Base-by-base conservation (phyloP, 106 monocot genomes). In the Posidonia australis region DNA sequence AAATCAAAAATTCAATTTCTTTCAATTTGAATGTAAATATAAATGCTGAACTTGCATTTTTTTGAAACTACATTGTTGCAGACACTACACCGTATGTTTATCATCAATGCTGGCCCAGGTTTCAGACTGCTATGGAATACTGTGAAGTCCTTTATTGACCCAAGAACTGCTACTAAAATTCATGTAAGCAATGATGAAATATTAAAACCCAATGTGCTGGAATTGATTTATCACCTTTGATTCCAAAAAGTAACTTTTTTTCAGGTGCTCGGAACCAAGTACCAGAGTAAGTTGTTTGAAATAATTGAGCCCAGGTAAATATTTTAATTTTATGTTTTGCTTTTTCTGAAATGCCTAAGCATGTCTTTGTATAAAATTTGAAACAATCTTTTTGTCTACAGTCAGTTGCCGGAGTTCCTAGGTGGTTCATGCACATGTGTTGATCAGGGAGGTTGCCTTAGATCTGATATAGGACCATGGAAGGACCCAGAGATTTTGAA, bases 401-500 rank as follows among this genome's bases (percentile, higher is more conserved):
- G 92, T 66, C 84, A 92, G 59, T 69, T 92, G 56, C 92, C 92
- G 19, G 84, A 92, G 18, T 87, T 92, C 82, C 77, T 92, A 70
- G 92, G 92, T 54, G 92, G 92, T 62, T 69, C 74, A 41, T 92
- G 92, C 71, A 87, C 82, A n/a, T 92, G 92, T 78, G 60, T 70
- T 62, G 92, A 92, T 17, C 71, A 76, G 52, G 92, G 87, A 51
- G 87, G 87, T 48, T 92, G 92, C 67, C 79, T 80, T 46, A 87
- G 70, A 57, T 87, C 92, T 63, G 92, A 87, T 55, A 81, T 76
- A 70, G 92, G 92, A 23, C 92, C 92, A 48, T 92, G 92, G 92
- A 82, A 73, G 36, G 84, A 92, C 55, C 92, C 87, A 29, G 66
- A 76, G 44, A 85, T 92, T 52, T 55, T 80, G 60, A 87, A 84